Evolutionary conservation across 306 rosid genomes (phyloP), one percentile per base, ranked within the genome.

Genomic region (Argentina anserina): DNA sequence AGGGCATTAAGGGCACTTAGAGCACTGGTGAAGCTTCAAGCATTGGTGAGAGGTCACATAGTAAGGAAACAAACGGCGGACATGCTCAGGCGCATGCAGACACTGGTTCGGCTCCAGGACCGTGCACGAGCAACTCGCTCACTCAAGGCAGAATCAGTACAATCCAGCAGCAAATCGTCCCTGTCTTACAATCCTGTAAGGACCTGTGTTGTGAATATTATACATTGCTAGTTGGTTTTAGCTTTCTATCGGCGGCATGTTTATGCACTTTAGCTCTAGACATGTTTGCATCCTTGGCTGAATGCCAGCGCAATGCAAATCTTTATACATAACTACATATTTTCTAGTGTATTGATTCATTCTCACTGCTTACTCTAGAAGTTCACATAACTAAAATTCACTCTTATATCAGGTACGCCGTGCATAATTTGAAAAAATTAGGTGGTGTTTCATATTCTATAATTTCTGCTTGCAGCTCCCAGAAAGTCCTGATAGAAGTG

Each of bases 41-140:
- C 99, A 15, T 81, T 94, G 82, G 99, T 89, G 80, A 84, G 97
- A 60, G 97, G 99, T 49, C 89, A 91, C 85, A 89, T 91, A 53
- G 96, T 91, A 70, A 89, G 99, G 72, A 94, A 91, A 78, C 92
- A 89, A 81, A 89, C 90, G 15, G 78, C 97, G 1, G 96, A 94
- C 81, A 91, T 94, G 99, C 89, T 94, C 18, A 73, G 83, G 83
- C 88, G 96, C 65, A 94, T 94, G 96, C 97, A 91, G 81, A 91
- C 99, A 45, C 82, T 94, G 78, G 97, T 91, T 39, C 72, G 96
- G 56, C 79, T 94, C 65, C 99, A 94, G 55, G 72, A 92, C 12
- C 89, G 89, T 21, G 97, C 91, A 26, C 91, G 97, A 47, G 92
- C 90, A 3, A 81, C 60, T 69, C 97, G 96, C 20, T 81, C 81